These are phyloP conservation scores for Trametes sanguinea DNA, from an alignment of 768 basidiomycete genomes.

Conservation along the genomic window DNA sequence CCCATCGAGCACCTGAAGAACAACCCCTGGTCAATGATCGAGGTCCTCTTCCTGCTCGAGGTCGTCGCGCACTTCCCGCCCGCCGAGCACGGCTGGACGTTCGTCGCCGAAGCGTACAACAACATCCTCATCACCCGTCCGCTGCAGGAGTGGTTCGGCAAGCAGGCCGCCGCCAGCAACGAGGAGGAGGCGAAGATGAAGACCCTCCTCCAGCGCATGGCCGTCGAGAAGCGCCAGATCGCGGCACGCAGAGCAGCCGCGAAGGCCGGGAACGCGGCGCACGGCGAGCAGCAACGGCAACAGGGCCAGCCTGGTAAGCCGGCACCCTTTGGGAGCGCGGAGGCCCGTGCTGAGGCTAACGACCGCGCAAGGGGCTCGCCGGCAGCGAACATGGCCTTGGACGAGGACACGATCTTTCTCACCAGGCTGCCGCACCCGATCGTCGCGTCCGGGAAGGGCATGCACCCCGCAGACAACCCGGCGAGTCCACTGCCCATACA, in stretches of 20 bases:
- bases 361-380: conserved; percentile 4
- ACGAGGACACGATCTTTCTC: conserved; percentile 10
- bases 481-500: conserved; percentile 5
- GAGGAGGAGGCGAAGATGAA: conserved; percentile 20
- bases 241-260: not conserved
- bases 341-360: conserved; percentile 18
- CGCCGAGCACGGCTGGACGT: conserved; percentile 17
- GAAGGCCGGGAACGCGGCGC: not conserved
- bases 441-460: not conserved
- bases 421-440: conserved; percentile 15
- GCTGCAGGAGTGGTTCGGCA: conserved; percentile 21
- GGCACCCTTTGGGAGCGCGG: conserved; percentile 17
- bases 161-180: conserved; percentile 14
- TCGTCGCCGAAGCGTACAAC: conserved; percentile 25
- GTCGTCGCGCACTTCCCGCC: conserved; percentile 21
- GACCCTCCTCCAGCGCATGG: conserved; percentile 8
- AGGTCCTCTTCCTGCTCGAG: conserved; percentile 21
- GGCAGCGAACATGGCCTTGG: not conserved
- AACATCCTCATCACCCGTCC: conserved; percentile 23
- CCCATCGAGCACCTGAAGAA: conserved; percentile 11
- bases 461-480: not conserved
- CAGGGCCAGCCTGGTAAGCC: conserved; percentile 12
- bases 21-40: conserved; percentile 20
- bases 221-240: conserved; percentile 8
- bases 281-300: not conserved